Percentiles rank a stretch among this genome's conserved stretches.
Evolutionary conservation across 1,284 basidiomycete species (phyloP).

Genomic region (Apiotrichum akiyoshidainum): DNA sequence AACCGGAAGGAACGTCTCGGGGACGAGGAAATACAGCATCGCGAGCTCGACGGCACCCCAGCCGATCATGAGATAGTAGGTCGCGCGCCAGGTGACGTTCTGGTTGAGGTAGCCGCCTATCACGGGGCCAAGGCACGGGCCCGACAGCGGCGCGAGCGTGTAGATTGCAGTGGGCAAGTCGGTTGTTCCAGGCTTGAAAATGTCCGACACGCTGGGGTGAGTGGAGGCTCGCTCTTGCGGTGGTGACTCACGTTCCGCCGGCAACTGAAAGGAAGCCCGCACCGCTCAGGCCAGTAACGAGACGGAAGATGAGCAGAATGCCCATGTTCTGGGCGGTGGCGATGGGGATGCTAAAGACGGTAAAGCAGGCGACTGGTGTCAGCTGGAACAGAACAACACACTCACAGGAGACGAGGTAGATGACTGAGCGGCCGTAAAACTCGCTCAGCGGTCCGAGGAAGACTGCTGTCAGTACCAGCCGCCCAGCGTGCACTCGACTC

Average conservation of each 20-base stretch:
- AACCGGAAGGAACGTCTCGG: conserved; percentile 25
- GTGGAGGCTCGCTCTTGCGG: not conserved
- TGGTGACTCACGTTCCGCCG: conserved; percentile 1
- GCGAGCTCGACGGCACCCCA: conserved; percentile 26
- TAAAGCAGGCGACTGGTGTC: not conserved
- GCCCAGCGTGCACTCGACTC: too few relatives aligned
- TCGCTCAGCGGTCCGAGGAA: conserved; percentile 1
- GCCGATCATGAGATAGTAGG: conserved; percentile 26
- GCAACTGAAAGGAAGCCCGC: not conserved
- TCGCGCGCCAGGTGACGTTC: conserved; percentile 19
- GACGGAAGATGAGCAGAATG: not conserved
- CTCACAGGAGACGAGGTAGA: not conserved
- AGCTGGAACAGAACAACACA: too few relatives aligned
- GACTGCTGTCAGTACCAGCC: not conserved
- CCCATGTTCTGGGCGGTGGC: conserved; percentile 1
- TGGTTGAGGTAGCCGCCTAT: conserved; percentile 25
- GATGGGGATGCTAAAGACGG: not conserved
- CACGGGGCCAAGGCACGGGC: conserved; percentile 24
- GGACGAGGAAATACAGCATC: conserved; percentile 23
- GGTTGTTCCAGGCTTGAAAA: not conserved
- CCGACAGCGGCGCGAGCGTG: not conserved
- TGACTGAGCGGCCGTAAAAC: not conserved
- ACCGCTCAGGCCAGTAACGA: not conserved
- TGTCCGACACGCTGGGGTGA: too few relatives aligned
- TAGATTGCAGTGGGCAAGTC: not conserved